Base-by-base conservation (phyloP, 1,284 basidiomycete genomes). In the Fistulina hepatica region DNA sequence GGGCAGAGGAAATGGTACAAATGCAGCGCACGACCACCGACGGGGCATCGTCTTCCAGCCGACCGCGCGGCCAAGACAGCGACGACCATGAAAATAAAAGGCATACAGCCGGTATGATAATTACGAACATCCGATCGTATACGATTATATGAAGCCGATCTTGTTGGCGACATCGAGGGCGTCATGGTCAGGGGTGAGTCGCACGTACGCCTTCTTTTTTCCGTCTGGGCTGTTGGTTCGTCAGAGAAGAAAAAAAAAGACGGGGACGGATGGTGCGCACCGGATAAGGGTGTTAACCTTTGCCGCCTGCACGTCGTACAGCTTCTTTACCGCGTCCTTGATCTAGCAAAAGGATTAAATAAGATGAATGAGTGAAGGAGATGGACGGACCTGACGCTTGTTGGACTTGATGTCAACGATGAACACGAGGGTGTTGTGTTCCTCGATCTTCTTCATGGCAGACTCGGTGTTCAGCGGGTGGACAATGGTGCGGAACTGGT, bases 121-220 rank as follows among this genome's bases (percentile, higher is more conserved):
- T n/a, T n/a, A n/a, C n/a, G n/a, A n/a, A n/a, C n/a, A n/a, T n/a
- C n/a, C n/a, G n/a, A n/a, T n/a, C n/a, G n/a, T n/a, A n/a, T n/a
- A n/a, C n/a, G n/a, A n/a, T n/a, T n/a, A 22, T 20, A 32, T 35
- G n/a, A 20, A 45, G 58, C 76, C 42, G 45, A 94, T 92, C 83
- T 95, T 97, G 86, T 97, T 98, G 52, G 93, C 95, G 49, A 98
- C 89, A 63, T 98, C 94, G 52, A 97, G 69, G 36, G 94, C 94
- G 58, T 98, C 94, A 64, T 94, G 88, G 70, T 97, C 94, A 22
- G 93, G 66, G 25, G 91, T 89, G 55, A 98, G 70, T 38, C 92
- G 81, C 42, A 97, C 91, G 62, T 95, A 98, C 35, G 94, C 94
- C 84, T 98, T 98, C 78, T 98, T 98, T 78, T 85, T 91, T 44